Evolutionary conservation across 176 grass and related monocot genomes (phyloP).

Genomic region (Elymus sibiricus): DNA sequence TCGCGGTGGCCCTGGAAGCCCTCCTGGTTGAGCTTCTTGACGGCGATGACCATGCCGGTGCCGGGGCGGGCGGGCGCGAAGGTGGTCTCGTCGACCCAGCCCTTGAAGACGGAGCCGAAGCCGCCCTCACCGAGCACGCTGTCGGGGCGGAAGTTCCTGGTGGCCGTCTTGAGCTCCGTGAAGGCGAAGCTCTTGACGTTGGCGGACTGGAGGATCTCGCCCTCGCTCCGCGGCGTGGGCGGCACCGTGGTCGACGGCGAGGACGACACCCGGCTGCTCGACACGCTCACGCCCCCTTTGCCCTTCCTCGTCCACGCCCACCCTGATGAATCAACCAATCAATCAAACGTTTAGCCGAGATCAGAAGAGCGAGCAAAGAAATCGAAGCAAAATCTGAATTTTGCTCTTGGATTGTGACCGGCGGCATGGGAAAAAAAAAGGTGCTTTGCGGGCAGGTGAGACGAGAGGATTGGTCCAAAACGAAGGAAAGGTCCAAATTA

Average conservation of each 20-base stretch:
- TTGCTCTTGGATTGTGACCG: neutral
- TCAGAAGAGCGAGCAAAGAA: neutral
- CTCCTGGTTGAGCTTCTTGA: conserved; percentile 92
- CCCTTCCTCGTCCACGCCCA: conserved; percentile 22
- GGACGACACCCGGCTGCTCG: conserved; percentile 63
- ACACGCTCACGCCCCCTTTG: conserved; percentile 13
- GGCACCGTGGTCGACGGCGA: conserved; percentile 22
- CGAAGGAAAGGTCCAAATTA: neutral
- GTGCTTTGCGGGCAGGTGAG: neutral
- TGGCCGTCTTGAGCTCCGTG: conserved; percentile 55
- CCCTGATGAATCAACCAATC: neutral
- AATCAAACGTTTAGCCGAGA: no score
- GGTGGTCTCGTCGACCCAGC: conserved; percentile 76
- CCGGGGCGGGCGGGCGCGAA: conserved; percentile 52
- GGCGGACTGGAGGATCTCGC: conserved; percentile 53
- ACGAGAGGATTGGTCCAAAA: neutral
- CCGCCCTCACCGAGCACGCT: conserved; percentile 83
- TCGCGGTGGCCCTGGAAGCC: conserved; percentile 82
- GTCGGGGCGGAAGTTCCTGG: conserved; percentile 73
- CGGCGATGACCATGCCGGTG: conserved; percentile 77
- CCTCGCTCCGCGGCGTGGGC: conserved; percentile 52
- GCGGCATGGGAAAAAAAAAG: no score
- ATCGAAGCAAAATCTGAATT: neutral
- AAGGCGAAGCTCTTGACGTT: conserved; percentile 78
- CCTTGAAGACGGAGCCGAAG: conserved; percentile 82